Evolutionary conservation across 495 filamentous ascomycete species (phyloP), one percentile per base, ranked within the genome.

Genomic region (Aspergillus indologenus): DNA sequence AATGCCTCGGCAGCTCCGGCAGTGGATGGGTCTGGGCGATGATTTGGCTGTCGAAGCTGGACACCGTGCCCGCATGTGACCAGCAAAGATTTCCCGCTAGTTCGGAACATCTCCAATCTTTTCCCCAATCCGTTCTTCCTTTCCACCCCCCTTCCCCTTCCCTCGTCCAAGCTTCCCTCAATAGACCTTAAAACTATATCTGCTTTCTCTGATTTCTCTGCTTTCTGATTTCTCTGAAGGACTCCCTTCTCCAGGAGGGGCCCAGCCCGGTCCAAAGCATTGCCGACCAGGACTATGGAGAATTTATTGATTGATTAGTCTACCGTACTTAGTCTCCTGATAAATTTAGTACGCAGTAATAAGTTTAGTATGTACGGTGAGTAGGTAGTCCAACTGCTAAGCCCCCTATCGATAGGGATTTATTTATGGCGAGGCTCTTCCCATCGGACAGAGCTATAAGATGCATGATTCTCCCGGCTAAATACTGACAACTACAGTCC

Each of bases 21-120:
- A 19, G 29, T 55, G 47, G 44, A 60, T 55, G 49, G 61, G 40
- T 44, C 42, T 45, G 48, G 21, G 19, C 34, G 51, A 9, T 45
- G 40, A 55, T 62, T 45, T 34, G 56, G 47, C 50, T 26, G 44
- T 60, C 50, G 24, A 40, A 53, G 40, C 61, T 64, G 61, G 61
- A 53, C 64, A 58, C 62, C 64, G 53, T 48, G 44, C 18, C 54
- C 53, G 47, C 71, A 73, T 73, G 71, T 74, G 72, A 75, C 71
- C 64, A 61, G 62, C 61, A 72, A 71, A 74, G 50, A 61, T 71
- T 73, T 74, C 64, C 59, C 58, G 22, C 34, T 40, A 19, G 45
- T 40, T 59, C 12, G 34, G 12, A 11, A 2, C 5, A 40, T 14
- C 34, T 40, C 6, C 34, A 40, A 40, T 40, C 34, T 34, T 40